Evolutionary conservation across 1,284 basidiomycete species (phyloP).

Genomic region (Marasmius oreades): DNA sequence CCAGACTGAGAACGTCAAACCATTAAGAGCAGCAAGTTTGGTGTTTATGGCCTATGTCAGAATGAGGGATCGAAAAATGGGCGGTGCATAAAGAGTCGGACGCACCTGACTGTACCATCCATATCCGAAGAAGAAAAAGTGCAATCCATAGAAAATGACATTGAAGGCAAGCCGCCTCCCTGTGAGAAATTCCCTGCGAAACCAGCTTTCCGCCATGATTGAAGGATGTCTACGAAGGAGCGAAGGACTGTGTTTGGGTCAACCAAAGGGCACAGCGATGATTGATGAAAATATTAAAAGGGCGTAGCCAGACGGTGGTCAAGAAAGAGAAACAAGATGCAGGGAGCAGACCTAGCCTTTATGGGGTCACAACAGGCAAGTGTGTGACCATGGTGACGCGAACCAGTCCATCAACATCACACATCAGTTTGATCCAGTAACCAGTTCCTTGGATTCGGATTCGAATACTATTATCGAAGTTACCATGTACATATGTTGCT

Average conservation of each 20-base stretch:
- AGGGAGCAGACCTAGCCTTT: slow-evolving; percentile 7
- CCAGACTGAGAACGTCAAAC: slow-evolving; percentile 80
- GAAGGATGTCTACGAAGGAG: slow-evolving; percentile 21
- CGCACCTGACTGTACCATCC: slow-evolving; percentile 79
- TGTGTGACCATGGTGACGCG: slow-evolving; percentile 14
- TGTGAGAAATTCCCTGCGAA: slow-evolving; percentile 63
- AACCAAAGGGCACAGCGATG: slow-evolving; percentile 34
- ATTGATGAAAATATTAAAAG: slow-evolving; percentile 23
- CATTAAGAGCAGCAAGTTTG: slow-evolving; percentile 70
- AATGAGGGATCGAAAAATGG: slow-evolving; percentile 7
- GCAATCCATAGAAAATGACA: slow-evolving; percentile 72
- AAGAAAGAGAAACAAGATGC: slow-evolving; percentile 23
- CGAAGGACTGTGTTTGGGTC: slow-evolving; percentile 39
- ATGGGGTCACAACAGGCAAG: slow-evolving; percentile 6
- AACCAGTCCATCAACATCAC: slow-evolving; percentile 1
- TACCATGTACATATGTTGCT: not conserved
- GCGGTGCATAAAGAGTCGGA: not conserved
- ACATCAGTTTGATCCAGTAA: slow-evolving; percentile 1
- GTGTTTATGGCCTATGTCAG: slow-evolving; percentile 52
- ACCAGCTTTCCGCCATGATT: slow-evolving; percentile 65
- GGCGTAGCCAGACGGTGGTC: slow-evolving; percentile 27
- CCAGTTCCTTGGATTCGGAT: not conserved
- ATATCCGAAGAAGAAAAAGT: slow-evolving; percentile 67
- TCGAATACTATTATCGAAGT: not conserved
- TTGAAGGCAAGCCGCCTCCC: slow-evolving; percentile 69